Evolutionary conservation across 345 rosid genomes (phyloP), one percentile per base, ranked within the genome.

Genomic region (Brassica carinata): DNA sequence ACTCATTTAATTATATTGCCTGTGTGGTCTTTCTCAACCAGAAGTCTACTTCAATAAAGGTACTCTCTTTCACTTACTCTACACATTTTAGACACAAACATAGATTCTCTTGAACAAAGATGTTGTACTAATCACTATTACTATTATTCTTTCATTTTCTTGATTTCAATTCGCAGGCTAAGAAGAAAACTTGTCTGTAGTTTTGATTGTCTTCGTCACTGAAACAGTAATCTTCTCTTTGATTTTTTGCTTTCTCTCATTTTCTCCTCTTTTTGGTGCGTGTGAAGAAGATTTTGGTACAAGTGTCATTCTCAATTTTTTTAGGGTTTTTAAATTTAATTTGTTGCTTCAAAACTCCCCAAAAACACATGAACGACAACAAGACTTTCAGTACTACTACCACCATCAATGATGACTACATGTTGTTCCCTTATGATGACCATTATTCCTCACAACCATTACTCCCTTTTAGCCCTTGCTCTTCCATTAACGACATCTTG

Each of bases 21-120:
- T 79, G 80, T 82, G 87, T 84, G 86, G 94, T 87, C 87, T 85
- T 86, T 85, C 91, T 85, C 93, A 81, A 63, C 84, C 76, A 84
- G 71, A 72, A 77, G 68, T 78, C 80, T 82, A 69, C 81, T 65
- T 78, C 64, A 40, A 51, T 61, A 81, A 81, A 84, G 87, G 86
- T 81, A 83, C 76, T 72, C 71, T 77, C 77, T 79, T 68, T 69
- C 51, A 8, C 81, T 81, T 76, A 83, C 76, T 70, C 74, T 64
- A 68, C 83, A 73, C 53, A 57, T 43, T 43, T 48, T 75, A 66
- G 78, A 59, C 65, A 76, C 77, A 80, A 76, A 70, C 79, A 81
- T 66, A 81, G 74, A 81, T 81, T 81, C 81, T 81, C 74, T 81
- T 77, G 65, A 81, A 76, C 69, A 81, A 77, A 77, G 77, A 81